Evolutionary conservation across 2,329 filamentous ascomycete genomes (phyloP).

Genomic region (Lecanosticta acicola): DNA sequence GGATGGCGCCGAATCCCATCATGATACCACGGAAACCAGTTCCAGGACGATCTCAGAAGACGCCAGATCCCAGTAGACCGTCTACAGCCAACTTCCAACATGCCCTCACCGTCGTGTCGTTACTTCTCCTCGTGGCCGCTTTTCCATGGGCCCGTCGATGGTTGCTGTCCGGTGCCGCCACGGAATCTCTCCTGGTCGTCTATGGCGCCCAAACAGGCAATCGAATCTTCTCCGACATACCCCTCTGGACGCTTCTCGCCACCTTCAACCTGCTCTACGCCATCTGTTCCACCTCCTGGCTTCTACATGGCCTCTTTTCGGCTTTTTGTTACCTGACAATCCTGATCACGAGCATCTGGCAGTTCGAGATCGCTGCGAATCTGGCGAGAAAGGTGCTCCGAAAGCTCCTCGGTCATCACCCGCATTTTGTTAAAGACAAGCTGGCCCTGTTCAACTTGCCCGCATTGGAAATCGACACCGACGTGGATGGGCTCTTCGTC

Average conservation of each 20-base stretch:
- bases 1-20: conserved; percentile 8
- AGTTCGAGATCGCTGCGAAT: conserved; percentile 40
- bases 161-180: conserved; percentile 25
- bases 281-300: conserved; percentile 48
- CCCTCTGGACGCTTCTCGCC: conserved; percentile 45
- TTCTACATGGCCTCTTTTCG: conserved; percentile 44
- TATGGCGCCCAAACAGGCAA: conserved; percentile 24
- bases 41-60: conserved; percentile 1
- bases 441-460: conserved; percentile 47
- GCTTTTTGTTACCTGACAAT: conserved; percentile 40
- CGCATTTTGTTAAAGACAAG: conserved; percentile 49
- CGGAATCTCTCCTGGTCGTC: conserved; percentile 24
- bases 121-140: conserved; percentile 14
- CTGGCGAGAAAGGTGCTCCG: conserved; percentile 34
- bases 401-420: conserved; percentile 36
- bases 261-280: conserved; percentile 45
- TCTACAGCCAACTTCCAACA: background rate
- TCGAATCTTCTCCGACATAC: conserved; percentile 41
- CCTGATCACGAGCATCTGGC: conserved; percentile 42
- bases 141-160: conserved; percentile 24
- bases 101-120: conserved; percentile 11
- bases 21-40: conserved; percentile 9
- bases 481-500: conserved; percentile 49
- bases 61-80: background rate
- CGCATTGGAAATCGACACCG: conserved; percentile 51